Conservation (phyloP, 1,284 basidiomycete species). For the Papiliotrema nemorosa region DNA sequence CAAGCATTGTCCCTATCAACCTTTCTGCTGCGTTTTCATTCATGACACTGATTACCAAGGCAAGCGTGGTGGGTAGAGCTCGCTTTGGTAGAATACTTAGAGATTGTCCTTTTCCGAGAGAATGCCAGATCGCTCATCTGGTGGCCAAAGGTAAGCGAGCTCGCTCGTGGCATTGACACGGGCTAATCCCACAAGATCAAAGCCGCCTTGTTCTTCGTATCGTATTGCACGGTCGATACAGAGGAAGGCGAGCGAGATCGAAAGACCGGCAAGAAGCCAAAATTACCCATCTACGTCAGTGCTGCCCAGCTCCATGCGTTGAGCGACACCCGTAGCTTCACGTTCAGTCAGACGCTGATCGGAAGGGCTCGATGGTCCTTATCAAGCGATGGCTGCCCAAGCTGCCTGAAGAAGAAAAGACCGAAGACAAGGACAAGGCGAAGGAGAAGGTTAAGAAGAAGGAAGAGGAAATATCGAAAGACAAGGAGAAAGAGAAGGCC, state of each 20-base stretch:
- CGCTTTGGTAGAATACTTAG: conserved; percentile 27
- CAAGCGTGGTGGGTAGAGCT: conserved; percentile 27
- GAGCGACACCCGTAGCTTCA: not conserved
- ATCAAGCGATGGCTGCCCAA: not conserved
- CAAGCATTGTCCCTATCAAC: too few relatives aligned
- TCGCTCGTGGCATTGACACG: not conserved
- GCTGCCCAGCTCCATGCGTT: not conserved
- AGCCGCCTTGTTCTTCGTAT: conserved; percentile 17
- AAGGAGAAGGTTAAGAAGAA: conserved; percentile 1
- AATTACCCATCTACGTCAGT: conserved; percentile 1
- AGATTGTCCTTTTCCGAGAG: conserved; percentile 26
- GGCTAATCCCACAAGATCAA: too few relatives aligned
- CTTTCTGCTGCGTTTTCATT: not conserved
- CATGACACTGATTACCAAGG: conserved; percentile 19
- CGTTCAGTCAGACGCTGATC: not conserved
- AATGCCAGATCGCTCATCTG: conserved; percentile 17
- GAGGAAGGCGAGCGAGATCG: conserved; percentile 7
- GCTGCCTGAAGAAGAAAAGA: not conserved
- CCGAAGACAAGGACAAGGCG: not conserved
- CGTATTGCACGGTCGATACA: conserved; percentile 18
- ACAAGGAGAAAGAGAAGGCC: conserved; percentile 6
- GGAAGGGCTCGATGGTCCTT: not conserved
- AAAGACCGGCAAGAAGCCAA: conserved; percentile 8
- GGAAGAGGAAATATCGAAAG: conserved; percentile 6
- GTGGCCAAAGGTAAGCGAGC: conserved; percentile 29